These are phyloP conservation scores for Otatea glauca DNA, from an alignment of 176 grass and related monocot genomes.

Conservation along the genomic window DNA sequence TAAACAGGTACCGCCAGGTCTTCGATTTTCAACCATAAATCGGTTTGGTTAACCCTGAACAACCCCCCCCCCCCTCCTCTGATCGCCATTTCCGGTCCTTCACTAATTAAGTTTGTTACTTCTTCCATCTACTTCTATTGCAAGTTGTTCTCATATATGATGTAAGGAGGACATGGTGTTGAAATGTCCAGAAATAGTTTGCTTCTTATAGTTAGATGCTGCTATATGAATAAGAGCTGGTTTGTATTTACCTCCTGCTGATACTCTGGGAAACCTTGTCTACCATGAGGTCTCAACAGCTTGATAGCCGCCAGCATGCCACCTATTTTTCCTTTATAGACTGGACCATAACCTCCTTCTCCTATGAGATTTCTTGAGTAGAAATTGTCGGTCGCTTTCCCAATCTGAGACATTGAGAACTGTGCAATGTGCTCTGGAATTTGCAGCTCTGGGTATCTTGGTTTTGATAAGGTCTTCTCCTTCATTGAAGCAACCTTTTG, in stretches of 20 bases:
- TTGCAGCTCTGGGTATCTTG: constrained; percentile 39
- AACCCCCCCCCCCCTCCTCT: no score
- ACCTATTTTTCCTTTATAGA: constrained; percentile 53
- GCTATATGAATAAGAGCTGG: constrained; percentile 7
- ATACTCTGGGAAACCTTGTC: constrained; percentile 55
- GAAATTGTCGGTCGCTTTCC: constrained; percentile 50
- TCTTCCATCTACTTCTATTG: not conserved
- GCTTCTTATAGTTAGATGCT: not conserved
- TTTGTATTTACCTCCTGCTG: constrained; percentile 58
- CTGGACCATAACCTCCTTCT: constrained; percentile 59
- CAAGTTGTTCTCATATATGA: not conserved
- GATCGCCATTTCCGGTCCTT: no score
- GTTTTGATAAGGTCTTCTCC: constrained; percentile 20
- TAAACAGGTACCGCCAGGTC: no score
- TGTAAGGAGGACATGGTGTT: not conserved
- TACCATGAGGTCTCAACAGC: constrained; percentile 49
- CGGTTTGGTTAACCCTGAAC: no score
- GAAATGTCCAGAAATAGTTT: not conserved
- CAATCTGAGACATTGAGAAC: constrained; percentile 33
- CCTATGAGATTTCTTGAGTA: constrained; percentile 49
- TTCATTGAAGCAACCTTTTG: constrained; percentile 27
- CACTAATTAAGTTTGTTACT: not conserved
- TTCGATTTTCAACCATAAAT: no score
- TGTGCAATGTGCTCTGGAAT: constrained; percentile 35
- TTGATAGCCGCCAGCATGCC: constrained; percentile 58